Base-by-base conservation (phyloP, 108 stramenopile species). In the Pseudonitzschia multiseries region DNA sequence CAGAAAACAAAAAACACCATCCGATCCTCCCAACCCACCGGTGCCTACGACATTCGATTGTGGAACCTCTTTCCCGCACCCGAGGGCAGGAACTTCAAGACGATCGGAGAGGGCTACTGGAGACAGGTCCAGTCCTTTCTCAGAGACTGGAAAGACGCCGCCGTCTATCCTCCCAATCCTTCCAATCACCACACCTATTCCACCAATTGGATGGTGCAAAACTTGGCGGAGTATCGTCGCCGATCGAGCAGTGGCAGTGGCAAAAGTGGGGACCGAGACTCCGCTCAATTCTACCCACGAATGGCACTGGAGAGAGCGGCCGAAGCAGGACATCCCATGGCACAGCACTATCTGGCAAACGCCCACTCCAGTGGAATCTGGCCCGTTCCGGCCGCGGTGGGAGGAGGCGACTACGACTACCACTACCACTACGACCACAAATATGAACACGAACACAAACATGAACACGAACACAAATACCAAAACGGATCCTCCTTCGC, bases 361-460 rank as follows among this genome's bases (percentile, higher is more conserved):
- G n/a, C n/a, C n/a, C n/a, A n/a, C n/a, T n/a, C n/a, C n/a, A 84
- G 86, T 29, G 94, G 94, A 0, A 86, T 95, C 68, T 84, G 89
- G 66, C 90, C 90, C 41, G 50, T 87, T 36, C 43, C 60, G 40
- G 46, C 73, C 9, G 18, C 26, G 28, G 59, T 24, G 13, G 59
- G 32, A 33, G 59, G 59, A 26, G 57, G 41, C 8, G 57, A 71
- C 14, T 26, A 8, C 26, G 17, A 15, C 50, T 62, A 62, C 8
- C n/a, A 28, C 48, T 18, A 13, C 42, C 70, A 59, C n/a, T n/a
- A n/a, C n/a, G n/a, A n/a, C n/a, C n/a, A n/a, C n/a, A n/a, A n/a
- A n/a, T n/a, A n/a, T n/a, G n/a, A n/a, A n/a, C n/a, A n/a, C n/a
- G n/a, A n/a, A n/a, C n/a, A n/a, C n/a, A n/a, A n/a, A n/a, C n/a